Evolutionary conservation across 2,329 filamentous ascomycete species (phyloP).

Genomic region (Phialocephala subalpina): DNA sequence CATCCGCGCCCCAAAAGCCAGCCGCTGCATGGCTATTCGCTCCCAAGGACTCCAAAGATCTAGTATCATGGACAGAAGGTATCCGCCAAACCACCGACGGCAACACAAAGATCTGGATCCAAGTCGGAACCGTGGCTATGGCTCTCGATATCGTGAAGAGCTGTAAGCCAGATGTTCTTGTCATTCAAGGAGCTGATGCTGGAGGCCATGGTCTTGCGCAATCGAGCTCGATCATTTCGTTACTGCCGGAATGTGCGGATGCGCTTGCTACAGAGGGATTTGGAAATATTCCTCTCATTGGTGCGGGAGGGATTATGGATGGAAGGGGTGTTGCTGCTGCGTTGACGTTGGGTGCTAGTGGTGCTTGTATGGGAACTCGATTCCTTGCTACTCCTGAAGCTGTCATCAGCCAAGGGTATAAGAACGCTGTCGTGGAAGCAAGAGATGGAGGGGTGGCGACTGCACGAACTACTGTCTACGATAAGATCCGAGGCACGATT

Average conservation of each 20-base stretch:
- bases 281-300: constrained; percentile 41
- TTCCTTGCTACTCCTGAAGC: constrained; percentile 57
- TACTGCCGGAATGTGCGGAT: constrained; percentile 47
- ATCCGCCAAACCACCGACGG: constrained; percentile 37
- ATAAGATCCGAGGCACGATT: constrained; percentile 59
- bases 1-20: constrained; percentile 38
- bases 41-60: constrained; percentile 40
- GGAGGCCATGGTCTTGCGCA: constrained; percentile 47
- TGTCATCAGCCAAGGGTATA: constrained; percentile 54
- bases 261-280: constrained; percentile 35
- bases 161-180: constrained; percentile 44
- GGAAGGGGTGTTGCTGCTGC: constrained; percentile 47
- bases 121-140: constrained; percentile 43
- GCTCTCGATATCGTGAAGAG: constrained; percentile 38
- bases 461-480: constrained; percentile 57
- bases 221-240: constrained; percentile 43
- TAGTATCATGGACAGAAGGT: constrained; percentile 41
- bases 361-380: constrained; percentile 58
- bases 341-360: constrained; percentile 47
- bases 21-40: constrained; percentile 59
- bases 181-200: constrained; percentile 48
- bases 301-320: constrained; percentile 48
- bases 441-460: constrained; percentile 60
- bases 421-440: constrained; percentile 53
- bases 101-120: constrained; percentile 46